phyloP scores from a whole-genome alignment of 2,329 filamentous ascomycete genomes.

The Chaetomiaceae sp. region DNA sequence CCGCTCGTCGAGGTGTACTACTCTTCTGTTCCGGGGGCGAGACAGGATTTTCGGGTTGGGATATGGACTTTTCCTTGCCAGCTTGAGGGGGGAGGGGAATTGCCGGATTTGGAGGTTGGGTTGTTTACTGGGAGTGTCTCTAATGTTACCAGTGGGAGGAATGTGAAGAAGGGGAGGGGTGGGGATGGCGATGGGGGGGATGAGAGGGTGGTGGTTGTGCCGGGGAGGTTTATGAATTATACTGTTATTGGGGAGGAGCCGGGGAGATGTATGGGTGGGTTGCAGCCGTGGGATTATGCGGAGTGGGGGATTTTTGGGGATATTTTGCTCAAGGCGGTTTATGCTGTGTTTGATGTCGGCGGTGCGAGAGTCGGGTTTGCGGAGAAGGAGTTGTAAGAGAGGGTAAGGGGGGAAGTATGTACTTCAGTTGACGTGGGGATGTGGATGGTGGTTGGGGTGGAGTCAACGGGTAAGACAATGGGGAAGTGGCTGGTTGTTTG shows the following conservation, averaged over 20 bases:
- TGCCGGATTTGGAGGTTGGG: conserved; percentile 50
- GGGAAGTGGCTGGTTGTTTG: background rate
- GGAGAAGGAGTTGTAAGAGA: conserved; percentile 34
- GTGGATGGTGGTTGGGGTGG: background rate
- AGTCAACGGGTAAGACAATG: conserved; percentile 18
- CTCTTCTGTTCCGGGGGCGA: conserved; percentile 46
- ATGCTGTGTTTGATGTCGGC: conserved; percentile 63
- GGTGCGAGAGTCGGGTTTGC: conserved; percentile 44
- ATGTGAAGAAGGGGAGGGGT: too few species aligned
- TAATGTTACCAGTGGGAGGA: too few species aligned
- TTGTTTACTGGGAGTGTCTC: too few species aligned
- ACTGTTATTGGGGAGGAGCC: conserved; percentile 31
- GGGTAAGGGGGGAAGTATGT: background rate
- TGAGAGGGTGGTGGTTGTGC: conserved; percentile 34
- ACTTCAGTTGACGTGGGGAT: too few species aligned
- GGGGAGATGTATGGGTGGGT: conserved; percentile 65
- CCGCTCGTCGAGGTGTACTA: conserved; percentile 50
- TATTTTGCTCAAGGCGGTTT: conserved; percentile 72
- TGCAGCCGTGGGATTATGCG: conserved; percentile 51
- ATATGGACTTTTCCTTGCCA: conserved; percentile 49
- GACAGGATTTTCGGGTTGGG: conserved; percentile 42
- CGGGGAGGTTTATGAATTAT: conserved; percentile 43
- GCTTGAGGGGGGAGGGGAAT: conserved; percentile 21
- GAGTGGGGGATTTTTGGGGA: conserved; percentile 66
- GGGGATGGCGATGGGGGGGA: conserved; percentile 33